A percentile compares a stretch with the other conserved stretches of the same genome.
Conservation (phyloP, 2,329 filamentous ascomycete species). For the Aureobasidium musti region DNA sequence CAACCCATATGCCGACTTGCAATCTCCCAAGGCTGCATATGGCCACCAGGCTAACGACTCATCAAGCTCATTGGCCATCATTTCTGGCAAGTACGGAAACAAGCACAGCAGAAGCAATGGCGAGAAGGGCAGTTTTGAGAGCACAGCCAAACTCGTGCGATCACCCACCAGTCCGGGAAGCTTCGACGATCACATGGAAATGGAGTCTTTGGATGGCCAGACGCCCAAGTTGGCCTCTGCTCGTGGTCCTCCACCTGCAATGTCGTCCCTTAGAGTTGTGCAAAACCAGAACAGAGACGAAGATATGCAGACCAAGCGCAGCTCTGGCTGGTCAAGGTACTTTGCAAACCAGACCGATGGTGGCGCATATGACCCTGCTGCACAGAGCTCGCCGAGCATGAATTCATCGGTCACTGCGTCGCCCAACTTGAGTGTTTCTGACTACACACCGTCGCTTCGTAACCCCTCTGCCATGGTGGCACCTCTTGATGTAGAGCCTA, state of each 20-base stretch:
- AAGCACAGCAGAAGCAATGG: slow-evolving; percentile 49
- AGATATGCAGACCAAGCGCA: slow-evolving; percentile 51
- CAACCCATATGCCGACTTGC: slow-evolving; percentile 3
- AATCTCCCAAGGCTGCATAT: slow-evolving; percentile 1
- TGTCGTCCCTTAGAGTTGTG: slow-evolving; percentile 8
- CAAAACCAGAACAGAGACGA: slow-evolving; percentile 40
- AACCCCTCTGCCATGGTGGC: slow-evolving; percentile 62
- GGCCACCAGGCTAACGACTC: slow-evolving; percentile 35
- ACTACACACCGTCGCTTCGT: slow-evolving; percentile 46
- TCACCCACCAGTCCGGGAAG: slow-evolving; percentile 38
- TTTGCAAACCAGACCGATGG: slow-evolving; percentile 42
- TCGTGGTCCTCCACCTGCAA: slow-evolving; percentile 42
- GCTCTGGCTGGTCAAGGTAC: slow-evolving; percentile 56
- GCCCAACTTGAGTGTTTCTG: slow-evolving; percentile 41
- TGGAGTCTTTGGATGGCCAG: slow-evolving; percentile 31
- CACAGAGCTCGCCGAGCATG: slow-evolving; percentile 38
- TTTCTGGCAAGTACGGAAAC: slow-evolving; percentile 58
- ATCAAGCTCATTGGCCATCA: slow-evolving; percentile 51
- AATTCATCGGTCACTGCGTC: neutral
- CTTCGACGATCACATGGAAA: slow-evolving; percentile 27
- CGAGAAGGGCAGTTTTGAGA: slow-evolving; percentile 59
- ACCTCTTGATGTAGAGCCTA: slow-evolving; percentile 62
- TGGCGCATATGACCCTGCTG: slow-evolving; percentile 40
- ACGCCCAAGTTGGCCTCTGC: slow-evolving; percentile 32
- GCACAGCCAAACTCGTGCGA: slow-evolving; percentile 62